A percentile compares a stretch with the other conserved stretches of the same genome.
Evolutionary conservation across 2,329 filamentous ascomycete species (phyloP).

Genomic region (Arthrobotrys musiformis): DNA sequence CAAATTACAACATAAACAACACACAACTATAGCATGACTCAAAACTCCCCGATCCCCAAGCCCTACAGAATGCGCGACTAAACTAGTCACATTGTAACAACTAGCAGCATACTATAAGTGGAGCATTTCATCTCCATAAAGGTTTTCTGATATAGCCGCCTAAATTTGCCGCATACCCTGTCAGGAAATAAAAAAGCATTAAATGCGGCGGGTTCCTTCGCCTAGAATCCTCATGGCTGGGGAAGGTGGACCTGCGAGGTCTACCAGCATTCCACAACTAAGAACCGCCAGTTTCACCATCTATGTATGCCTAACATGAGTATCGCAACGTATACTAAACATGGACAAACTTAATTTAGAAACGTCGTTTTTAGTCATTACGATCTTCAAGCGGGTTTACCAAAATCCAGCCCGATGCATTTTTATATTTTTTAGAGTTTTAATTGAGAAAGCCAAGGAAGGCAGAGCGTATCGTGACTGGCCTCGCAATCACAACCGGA

Average conservation of each 20-base stretch:
- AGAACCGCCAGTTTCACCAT: neutral
- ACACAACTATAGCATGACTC: neutral
- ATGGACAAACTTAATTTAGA: too few species aligned
- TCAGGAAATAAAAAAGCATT: too few species aligned
- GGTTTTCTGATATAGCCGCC: neutral
- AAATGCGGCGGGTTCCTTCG: neutral
- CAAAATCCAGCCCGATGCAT: neutral
- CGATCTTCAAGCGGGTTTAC: neutral
- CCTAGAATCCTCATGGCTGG: neutral
- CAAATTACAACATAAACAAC: slow-evolving; percentile 24
- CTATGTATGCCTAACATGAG: neutral
- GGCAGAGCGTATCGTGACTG: neutral
- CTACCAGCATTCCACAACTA: neutral
- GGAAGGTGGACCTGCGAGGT: neutral
- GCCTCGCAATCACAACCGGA: neutral
- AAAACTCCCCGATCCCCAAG: neutral
- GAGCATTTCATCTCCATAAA: neutral
- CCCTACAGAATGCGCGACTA: neutral
- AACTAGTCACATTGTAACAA: neutral
- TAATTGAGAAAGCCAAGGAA: neutral
- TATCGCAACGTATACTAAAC: too few species aligned
- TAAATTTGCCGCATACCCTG: neutral
- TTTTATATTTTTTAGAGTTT: neutral
- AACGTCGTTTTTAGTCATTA: neutral
- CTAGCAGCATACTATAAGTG: neutral